Base-by-base conservation (phyloP, 2,329 filamentous ascomycete species). In the Trichoderma citrinoviride region DNA sequence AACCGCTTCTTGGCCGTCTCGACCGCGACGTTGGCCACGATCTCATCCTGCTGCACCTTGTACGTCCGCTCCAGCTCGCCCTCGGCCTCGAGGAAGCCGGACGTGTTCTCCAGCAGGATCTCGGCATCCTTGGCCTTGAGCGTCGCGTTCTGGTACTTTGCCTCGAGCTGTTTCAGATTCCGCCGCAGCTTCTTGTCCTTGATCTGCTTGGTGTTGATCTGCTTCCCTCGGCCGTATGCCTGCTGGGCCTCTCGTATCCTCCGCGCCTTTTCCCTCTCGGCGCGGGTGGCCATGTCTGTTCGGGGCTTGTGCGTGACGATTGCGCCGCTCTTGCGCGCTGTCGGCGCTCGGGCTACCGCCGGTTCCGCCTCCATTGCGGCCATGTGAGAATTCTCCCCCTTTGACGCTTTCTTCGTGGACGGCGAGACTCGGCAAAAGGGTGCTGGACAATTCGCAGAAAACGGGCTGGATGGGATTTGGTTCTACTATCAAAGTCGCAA, bases 1-100 rank as follows among this genome's bases (percentile, higher is more conserved):
- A 99, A 97, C 15, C 91, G 87, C 78, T 97, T 97, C 81, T 95
- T 92, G 15, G 93, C 94, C 14, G 92, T 93, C 74, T 94, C 91
- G 41, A 95, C 80, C 2, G 88, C 88, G 7, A 97, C 89, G 66
- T 87, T 87, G 3, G 85, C 79, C 70, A 83, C 82, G 68, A 99
- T 93, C 3, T 97, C 93, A 70, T 92, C 87, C 77, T 99, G 95
- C 67, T 91, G 88, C 55, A 97, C 90, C 77, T 92, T 93, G 80
- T 96, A 98, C 21, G 95, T 99, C 74, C 88, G 83, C 77, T 99
- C 95, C 67, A 99, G 83, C 75, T 93, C 93, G 27, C 85, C 85
- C 76, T 99, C 95, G 1, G 94, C 84, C 77, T 98, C 92, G 64
- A 99, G 81, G 71, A 96, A 96, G 7, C 95, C 95, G 12, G 85